Conservation (phyloP, 208 protist genomes). For the Leptomonas seymouri region DNA sequence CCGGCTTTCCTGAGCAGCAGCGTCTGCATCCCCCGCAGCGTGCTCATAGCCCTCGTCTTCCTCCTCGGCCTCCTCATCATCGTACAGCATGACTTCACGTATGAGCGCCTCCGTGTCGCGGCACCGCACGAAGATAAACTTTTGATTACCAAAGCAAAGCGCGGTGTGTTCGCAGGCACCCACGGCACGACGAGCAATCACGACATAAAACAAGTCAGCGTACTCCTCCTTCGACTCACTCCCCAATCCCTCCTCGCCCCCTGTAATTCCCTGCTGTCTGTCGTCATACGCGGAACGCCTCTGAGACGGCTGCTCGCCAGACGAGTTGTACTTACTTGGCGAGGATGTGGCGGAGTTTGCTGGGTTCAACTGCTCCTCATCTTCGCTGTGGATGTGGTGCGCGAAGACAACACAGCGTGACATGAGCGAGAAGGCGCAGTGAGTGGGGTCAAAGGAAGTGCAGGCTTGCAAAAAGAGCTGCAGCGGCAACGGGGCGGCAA, state of each 20-base stretch:
- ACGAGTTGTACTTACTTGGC: neutral
- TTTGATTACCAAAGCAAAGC: conserved; percentile 80
- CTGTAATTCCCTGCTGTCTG: neutral
- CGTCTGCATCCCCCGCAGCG: neutral
- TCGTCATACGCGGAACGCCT: neutral
- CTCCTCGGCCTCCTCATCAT: neutral
- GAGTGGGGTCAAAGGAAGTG: conserved; percentile 50
- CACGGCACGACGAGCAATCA: conserved; percentile 62
- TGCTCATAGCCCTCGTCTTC: neutral
- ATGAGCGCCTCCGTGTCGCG: conserved; percentile 33
- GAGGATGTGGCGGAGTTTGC: neutral
- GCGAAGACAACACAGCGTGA: conserved; percentile 61
- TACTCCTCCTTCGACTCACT: neutral
- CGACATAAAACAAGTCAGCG: conserved; percentile 47
- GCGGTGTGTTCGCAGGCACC: conserved; percentile 55
- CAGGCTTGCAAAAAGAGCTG: conserved; percentile 59
- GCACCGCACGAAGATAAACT: conserved; percentile 75
- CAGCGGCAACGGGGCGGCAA: conserved; percentile 37
- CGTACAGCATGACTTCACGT: conserved; percentile 5
- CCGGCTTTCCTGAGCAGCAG: too few species aligned
- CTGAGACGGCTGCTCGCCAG: neutral
- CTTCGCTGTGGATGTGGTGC: conserved; percentile 38
- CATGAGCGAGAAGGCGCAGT: conserved; percentile 65
- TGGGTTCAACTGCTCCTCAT: conserved; percentile 9
- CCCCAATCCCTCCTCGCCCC: neutral